phyloP scores from a whole-genome alignment of 2,329 filamentous ascomycete genomes.

The Clarireedia homoeocarpa region DNA sequence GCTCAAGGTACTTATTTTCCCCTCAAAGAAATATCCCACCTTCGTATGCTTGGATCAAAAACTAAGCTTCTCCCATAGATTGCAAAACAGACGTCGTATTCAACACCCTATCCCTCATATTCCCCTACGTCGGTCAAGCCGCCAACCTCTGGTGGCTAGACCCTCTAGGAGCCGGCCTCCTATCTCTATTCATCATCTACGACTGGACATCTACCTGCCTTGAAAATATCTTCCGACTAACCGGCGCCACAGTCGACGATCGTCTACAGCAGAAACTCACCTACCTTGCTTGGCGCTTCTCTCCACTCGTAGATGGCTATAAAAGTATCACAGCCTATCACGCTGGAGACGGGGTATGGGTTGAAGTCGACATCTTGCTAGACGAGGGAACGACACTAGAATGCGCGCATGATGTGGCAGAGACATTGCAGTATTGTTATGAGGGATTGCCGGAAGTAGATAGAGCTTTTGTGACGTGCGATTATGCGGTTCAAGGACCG shows the following conservation, averaged over 20 bases:
- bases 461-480: conserved; percentile 31
- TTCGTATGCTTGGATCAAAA: background rate
- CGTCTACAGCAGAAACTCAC: conserved; percentile 44
- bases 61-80: conserved; percentile 30
- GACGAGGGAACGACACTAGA: conserved; percentile 41
- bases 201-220: conserved; percentile 56
- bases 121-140: conserved; percentile 49
- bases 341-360: conserved; percentile 52
- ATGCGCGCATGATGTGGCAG: conserved; percentile 46
- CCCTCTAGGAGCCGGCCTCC: conserved; percentile 46
- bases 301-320: conserved; percentile 40
- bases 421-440: conserved; percentile 52
- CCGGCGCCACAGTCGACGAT: conserved; percentile 44
- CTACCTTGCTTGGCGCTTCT: conserved; percentile 47
- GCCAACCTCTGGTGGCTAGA: conserved; percentile 58
- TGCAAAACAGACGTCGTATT: conserved; percentile 56
- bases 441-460: conserved; percentile 37
- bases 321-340: conserved; percentile 48
- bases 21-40: background rate
- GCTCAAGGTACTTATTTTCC: conserved; percentile 35
- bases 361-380: conserved; percentile 50
- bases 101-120: conserved; percentile 51
- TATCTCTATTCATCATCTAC: conserved; percentile 59
- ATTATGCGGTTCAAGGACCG: conserved; percentile 26
- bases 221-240: conserved; percentile 48